A percentile compares a stretch with the other conserved stretches of the same genome.
Evolutionary conservation across 1,284 basidiomycete genomes (phyloP).

Genomic region (Puccinia brachypodii): DNA sequence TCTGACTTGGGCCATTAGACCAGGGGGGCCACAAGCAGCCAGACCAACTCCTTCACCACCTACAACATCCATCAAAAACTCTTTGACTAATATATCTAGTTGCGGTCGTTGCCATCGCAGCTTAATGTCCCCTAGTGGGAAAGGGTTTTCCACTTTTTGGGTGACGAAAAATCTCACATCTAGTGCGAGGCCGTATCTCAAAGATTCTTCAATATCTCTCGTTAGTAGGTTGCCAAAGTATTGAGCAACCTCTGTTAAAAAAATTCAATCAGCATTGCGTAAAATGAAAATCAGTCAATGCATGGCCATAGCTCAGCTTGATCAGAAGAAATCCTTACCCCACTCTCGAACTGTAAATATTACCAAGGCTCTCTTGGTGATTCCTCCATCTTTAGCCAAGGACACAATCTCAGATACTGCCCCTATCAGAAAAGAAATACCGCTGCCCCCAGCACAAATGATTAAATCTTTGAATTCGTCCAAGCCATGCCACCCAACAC

Average conservation of each 20-base stretch:
- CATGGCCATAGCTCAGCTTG: neutral
- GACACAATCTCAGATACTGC: constrained; percentile 22
- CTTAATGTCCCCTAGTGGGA: constrained; percentile 13
- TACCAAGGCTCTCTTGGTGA: constrained; percentile 16
- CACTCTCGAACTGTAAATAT: constrained; percentile 36
- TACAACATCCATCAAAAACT: constrained; percentile 36
- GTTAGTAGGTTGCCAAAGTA: constrained; percentile 14
- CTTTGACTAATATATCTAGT: constrained; percentile 13
- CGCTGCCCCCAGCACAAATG: constrained; percentile 33
- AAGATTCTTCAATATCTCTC: neutral
- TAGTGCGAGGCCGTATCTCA: constrained; percentile 12
- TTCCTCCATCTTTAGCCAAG: neutral
- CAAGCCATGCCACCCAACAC: constrained; percentile 35
- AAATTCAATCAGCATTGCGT: neutral
- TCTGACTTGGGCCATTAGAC: constrained; percentile 29
- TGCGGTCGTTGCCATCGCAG: constrained; percentile 33
- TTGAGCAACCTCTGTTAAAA: constrained; percentile 33
- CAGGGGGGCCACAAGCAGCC: constrained; percentile 35
- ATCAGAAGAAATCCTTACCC: constrained; percentile 37
- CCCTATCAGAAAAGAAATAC: constrained; percentile 28
- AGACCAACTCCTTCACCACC: constrained; percentile 21
- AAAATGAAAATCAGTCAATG: neutral
- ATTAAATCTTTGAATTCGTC: constrained; percentile 32
- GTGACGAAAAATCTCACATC: constrained; percentile 43
- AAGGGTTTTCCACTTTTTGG: constrained; percentile 6